Evolutionary conservation across 164 flowering plant species (phyloP).

Genomic region (Kalanchoe fedtschenkoi): DNA sequence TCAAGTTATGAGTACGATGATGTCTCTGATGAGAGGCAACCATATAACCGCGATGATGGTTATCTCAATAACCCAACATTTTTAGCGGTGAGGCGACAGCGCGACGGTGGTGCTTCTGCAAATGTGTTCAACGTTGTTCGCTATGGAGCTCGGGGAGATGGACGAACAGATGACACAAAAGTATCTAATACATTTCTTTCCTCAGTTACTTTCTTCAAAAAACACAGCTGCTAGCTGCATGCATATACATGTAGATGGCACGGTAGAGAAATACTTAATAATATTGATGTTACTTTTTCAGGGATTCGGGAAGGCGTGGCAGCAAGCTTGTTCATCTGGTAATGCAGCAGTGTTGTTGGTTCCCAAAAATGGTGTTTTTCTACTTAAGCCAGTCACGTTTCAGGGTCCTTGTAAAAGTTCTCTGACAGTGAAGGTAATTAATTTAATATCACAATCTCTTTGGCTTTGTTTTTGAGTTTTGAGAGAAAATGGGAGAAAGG

Average conservation of each 20-base stretch:
- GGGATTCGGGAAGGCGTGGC: slow-evolving; percentile 77
- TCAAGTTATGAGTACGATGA: neutral
- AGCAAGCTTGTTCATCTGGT: slow-evolving; percentile 37
- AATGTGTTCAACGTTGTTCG: slow-evolving; percentile 19
- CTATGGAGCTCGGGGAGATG: slow-evolving; percentile 59
- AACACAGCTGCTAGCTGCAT: too few relatives aligned
- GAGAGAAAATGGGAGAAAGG: too few relatives aligned
- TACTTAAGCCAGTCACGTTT: slow-evolving; percentile 48
- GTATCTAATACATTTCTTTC: slow-evolving; percentile 17
- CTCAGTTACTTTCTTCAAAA: neutral
- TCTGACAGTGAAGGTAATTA: slow-evolving; percentile 16
- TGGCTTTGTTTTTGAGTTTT: too few relatives aligned
- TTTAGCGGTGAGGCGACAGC: neutral
- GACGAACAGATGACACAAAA: slow-evolving; percentile 39
- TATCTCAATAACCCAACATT: neutral
- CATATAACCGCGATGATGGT: neutral
- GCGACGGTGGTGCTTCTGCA: neutral
- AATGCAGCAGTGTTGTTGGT: slow-evolving; percentile 35
- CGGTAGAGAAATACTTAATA: too few relatives aligned
- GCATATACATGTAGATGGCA: too few relatives aligned
- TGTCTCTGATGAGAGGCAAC: too few relatives aligned
- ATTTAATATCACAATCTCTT: too few relatives aligned
- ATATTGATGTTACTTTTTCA: slow-evolving; percentile 10
- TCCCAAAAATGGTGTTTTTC: slow-evolving; percentile 38
- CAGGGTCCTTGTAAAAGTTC: slow-evolving; percentile 69